These are phyloP conservation scores for Podospora anserina DNA, from an alignment of 495 filamentous ascomycete species.

Conservation along the genomic window DNA sequence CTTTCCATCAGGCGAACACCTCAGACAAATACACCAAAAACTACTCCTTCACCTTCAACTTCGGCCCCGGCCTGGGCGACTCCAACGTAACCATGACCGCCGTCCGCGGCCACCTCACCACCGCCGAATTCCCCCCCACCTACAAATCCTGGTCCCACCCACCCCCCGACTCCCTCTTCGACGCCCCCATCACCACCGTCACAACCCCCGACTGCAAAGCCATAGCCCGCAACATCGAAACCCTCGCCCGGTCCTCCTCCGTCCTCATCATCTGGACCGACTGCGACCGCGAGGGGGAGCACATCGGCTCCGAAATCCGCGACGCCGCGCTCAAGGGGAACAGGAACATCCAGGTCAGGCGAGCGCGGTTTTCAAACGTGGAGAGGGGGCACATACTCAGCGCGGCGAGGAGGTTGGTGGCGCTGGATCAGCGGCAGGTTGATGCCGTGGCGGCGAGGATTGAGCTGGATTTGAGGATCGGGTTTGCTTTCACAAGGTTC, in stretches of 20 bases:
- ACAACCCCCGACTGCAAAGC: constrained; percentile 73
- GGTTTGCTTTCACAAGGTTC: constrained; percentile 88
- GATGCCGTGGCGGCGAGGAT: constrained; percentile 86
- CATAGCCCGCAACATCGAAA: constrained; percentile 80
- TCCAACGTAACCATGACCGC: constrained; percentile 89
- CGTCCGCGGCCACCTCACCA: constrained; percentile 80
- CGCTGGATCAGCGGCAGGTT: constrained; percentile 81
- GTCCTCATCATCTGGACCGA: constrained; percentile 96
- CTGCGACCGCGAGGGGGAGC: constrained; percentile 95
- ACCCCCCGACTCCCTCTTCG: constrained; percentile 74
- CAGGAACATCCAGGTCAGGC: constrained; percentile 67
- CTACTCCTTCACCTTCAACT: constrained; percentile 86
- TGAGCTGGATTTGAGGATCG: constrained; percentile 88
- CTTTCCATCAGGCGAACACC: constrained; percentile 45
- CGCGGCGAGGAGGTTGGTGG: constrained; percentile 71
- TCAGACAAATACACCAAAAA: constrained; percentile 83
- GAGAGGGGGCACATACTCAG: constrained; percentile 85
- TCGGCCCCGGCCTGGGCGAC: constrained; percentile 73
- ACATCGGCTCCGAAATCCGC: constrained; percentile 92
- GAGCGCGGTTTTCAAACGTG: constrained; percentile 92
- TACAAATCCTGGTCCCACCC: constrained; percentile 79
- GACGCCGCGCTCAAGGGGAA: constrained; percentile 75
- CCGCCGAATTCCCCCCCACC: constrained; percentile 63
- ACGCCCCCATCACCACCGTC: constrained; percentile 65
- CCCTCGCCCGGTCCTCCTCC: constrained; percentile 64